These are phyloP conservation scores for Penicillium aurantiogriseum DNA, from an alignment of 2,329 filamentous ascomycete genomes.

Conservation along the genomic window DNA sequence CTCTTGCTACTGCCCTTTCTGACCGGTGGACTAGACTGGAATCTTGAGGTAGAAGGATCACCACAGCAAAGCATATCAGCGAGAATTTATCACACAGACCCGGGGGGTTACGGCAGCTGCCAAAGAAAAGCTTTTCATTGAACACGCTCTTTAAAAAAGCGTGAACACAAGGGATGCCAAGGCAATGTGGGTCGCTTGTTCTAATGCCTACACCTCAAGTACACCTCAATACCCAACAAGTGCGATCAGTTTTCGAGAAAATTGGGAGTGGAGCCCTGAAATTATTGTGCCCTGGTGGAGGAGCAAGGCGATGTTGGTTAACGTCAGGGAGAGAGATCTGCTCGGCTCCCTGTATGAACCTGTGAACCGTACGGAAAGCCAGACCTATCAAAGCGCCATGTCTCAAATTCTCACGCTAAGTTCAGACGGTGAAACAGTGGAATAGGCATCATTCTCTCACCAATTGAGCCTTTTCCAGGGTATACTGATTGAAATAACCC, in stretches of 20 bases:
- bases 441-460: not conserved
- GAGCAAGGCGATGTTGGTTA: not conserved
- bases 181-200: not conserved
- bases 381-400: not conserved
- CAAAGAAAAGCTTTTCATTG: no score
- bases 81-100: no score
- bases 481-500: not conserved
- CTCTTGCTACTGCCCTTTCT: no score
- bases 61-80: no score
- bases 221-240: not conserved
- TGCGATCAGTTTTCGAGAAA: not conserved
- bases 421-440: not conserved
- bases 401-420: not conserved
- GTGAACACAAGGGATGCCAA: not conserved
- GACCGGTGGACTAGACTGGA: no score
- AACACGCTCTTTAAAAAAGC: not conserved
- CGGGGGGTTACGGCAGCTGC: no score
- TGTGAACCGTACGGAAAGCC: not conserved
- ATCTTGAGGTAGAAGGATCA: no score
- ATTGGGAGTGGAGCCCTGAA: not conserved
- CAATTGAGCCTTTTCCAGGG: not conserved
- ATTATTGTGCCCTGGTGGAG: no score
- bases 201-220: no score
- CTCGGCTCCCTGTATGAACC: not conserved
- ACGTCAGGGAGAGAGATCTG: no score